phyloP scores from a whole-genome alignment of 106 monocot genomes.

The Amphibolis antarctica region DNA sequence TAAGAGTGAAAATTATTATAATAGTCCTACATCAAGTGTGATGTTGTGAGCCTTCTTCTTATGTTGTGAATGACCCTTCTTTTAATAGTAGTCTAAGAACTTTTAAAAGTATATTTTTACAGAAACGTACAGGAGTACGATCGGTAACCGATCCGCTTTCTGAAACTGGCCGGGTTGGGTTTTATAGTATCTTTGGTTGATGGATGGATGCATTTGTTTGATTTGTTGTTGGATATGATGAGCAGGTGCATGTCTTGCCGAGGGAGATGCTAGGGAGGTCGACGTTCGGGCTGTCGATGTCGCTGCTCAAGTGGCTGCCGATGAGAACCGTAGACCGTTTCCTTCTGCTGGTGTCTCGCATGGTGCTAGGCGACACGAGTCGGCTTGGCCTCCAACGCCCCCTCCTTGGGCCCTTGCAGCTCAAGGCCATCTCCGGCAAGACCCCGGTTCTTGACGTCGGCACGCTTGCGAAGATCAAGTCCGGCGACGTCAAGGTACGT shows the following conservation, averaged over 20 bases:
- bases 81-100: too few species aligned
- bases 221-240: too few species aligned
- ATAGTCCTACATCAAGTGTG: too few species aligned
- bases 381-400: constrained; percentile 40
- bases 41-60: too few species aligned
- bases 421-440: constrained; percentile 56
- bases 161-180: too few species aligned
- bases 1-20: too few species aligned
- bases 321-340: constrained; percentile 33
- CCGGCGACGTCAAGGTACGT: constrained; percentile 44
- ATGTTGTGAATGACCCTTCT: too few species aligned
- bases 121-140: too few species aligned
- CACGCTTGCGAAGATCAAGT: constrained; percentile 62
- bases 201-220: too few species aligned
- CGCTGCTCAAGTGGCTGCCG: constrained; percentile 51
- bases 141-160: too few species aligned
- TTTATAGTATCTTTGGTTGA: too few species aligned
- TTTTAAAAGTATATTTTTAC: too few species aligned
- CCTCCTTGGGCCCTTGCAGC: constrained; percentile 46
- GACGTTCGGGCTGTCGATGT: constrained; percentile 65
- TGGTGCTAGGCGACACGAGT: constrained; percentile 50
- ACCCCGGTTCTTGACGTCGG: constrained; percentile 76
- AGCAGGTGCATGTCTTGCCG: constrained; percentile 71
- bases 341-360: constrained; percentile 31
- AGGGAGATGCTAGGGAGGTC: constrained; percentile 59